Evolutionary conservation across 805 yeast species (phyloP), one percentile per base, ranked within the genome.

Genomic region (Novakomyces olei): DNA sequence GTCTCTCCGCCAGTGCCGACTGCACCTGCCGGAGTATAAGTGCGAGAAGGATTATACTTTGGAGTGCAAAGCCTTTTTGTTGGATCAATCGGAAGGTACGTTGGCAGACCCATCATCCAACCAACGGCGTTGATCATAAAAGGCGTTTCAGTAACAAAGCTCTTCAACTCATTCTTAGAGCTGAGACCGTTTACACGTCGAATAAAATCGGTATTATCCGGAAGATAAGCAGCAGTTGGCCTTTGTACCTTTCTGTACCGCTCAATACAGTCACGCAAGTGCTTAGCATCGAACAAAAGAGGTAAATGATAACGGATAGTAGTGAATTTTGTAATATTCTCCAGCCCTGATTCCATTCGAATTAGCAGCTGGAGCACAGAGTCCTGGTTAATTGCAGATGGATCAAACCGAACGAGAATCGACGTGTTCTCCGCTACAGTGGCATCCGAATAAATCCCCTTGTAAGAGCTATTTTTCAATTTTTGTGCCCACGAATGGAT

Each of bases 1-100:
- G 81, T 88, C 78, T 76, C 80, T 44, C 98, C 96, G 40, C 98
- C 98, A 50, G 88, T 73, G 47, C 98, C 98, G 39, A 85, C 96
- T 24, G 88, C 77, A 44, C 98, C 98, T 49, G 80, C 79, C 26
- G 94, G 93, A 2, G 98, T 85, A 59, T 65, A 83, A 1, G 95
- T 79, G 61, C 98, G 69, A 9, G 94, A 77, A 26, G 98, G 98
- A 50, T 85, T 85, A 58, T 85, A 88, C 56, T 85, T 85, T 19
- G 93, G 66, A 26, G 96, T 96, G 36, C 85, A 58, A 38, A 81
- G 65, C 46, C 96, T 67, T 46, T 83, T 95, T 47, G 95, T 72
- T 37, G 98, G 98, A 52, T 88, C 96, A 44, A 85, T 66, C 25
- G 98, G 96, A 43, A 85, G 92, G 1, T 96, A 96, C 61, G 95